A percentile compares a stretch with the other conserved stretches of the same genome.
Conservation (phyloP, 768 basidiomycete species). For the Ephemerocybe angulata region DNA sequence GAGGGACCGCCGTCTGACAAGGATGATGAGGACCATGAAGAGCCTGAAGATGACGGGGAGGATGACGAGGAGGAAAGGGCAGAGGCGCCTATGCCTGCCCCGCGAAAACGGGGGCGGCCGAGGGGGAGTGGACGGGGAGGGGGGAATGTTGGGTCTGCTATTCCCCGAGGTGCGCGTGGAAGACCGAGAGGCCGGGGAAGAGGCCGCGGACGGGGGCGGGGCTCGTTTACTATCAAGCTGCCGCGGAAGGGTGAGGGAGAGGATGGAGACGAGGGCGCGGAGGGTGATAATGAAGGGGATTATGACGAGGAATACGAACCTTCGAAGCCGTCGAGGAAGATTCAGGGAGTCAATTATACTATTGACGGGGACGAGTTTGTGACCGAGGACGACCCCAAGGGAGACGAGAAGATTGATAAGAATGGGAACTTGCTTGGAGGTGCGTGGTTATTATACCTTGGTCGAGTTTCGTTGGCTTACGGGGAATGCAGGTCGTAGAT, state of each 20-base stretch:
- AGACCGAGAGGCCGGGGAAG: conserved; percentile 33
- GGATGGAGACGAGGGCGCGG: conserved; percentile 30
- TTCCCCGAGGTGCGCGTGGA: conserved; percentile 22
- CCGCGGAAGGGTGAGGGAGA: conserved; percentile 23
- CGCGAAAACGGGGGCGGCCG: conserved; percentile 21
- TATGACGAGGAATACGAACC: conserved; percentile 44
- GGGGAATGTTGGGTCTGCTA: conserved; percentile 12
- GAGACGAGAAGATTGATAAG: conserved; percentile 87
- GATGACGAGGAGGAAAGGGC: conserved; percentile 26
- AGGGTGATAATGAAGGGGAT: conserved; percentile 38
- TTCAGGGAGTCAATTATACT: conserved; percentile 70
- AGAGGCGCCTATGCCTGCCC: conserved; percentile 27
- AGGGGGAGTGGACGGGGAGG: conserved; percentile 32
- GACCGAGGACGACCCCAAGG: conserved; percentile 78
- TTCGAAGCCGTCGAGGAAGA: conserved; percentile 68
- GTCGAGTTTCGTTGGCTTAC: conserved; percentile 5
- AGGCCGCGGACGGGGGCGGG: conserved; percentile 29
- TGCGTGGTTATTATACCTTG: conserved; percentile 32
- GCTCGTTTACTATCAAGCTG: conserved; percentile 13
- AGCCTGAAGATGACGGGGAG: conserved; percentile 30
- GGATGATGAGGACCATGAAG: not conserved
- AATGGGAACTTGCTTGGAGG: conserved; percentile 83
- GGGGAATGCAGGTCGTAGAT: conserved; percentile 61
- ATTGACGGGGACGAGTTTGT: conserved; percentile 90
- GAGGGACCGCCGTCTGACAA: too few relatives aligned